Conservation (phyloP, 139 green algal species). For the Picochlorum sp. region DNA sequence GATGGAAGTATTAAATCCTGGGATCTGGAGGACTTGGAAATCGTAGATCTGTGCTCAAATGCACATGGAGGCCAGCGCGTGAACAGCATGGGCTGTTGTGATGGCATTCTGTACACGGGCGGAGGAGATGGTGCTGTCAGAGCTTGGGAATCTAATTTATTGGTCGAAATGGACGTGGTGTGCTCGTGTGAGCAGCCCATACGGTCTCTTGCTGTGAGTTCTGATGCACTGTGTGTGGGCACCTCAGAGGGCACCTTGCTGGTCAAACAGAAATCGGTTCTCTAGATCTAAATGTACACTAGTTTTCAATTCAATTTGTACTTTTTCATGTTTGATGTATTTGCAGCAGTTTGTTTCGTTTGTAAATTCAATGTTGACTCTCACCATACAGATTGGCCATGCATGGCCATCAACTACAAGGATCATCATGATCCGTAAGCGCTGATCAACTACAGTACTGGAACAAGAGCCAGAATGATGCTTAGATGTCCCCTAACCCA, state of each 20-base stretch:
- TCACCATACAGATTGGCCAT: too few species aligned
- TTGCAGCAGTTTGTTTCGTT: not conserved
- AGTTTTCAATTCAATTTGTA: conserved; percentile 2
- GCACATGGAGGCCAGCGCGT: conserved; percentile 54
- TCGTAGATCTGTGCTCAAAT: conserved; percentile 25
- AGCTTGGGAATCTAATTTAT: conserved; percentile 1
- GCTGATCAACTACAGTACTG: too few species aligned
- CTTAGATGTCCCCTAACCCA: too few species aligned
- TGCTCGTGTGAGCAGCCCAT: too few species aligned
- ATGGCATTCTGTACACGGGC: conserved; percentile 59
- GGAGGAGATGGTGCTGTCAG: conserved; percentile 55
- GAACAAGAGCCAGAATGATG: too few species aligned
- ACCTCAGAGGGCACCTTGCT: too few species aligned
- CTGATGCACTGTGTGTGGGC: too few species aligned
- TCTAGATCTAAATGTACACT: not conserved
- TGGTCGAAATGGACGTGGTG: not conserved
- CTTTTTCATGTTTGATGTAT: conserved; percentile 4
- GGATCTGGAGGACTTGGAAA: conserved; percentile 41
- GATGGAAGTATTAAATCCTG: conserved; percentile 64
- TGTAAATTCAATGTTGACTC: too few species aligned
- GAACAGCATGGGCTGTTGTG: conserved; percentile 20
- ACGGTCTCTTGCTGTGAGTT: too few species aligned
- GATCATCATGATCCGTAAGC: too few species aligned
- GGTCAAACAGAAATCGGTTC: too few species aligned
- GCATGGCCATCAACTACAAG: too few species aligned